Percentiles rank a stretch among this genome's conserved stretches.
Evolutionary conservation across 2,329 filamentous ascomycete genomes (phyloP).

Genomic region (Penicillium sp.): DNA sequence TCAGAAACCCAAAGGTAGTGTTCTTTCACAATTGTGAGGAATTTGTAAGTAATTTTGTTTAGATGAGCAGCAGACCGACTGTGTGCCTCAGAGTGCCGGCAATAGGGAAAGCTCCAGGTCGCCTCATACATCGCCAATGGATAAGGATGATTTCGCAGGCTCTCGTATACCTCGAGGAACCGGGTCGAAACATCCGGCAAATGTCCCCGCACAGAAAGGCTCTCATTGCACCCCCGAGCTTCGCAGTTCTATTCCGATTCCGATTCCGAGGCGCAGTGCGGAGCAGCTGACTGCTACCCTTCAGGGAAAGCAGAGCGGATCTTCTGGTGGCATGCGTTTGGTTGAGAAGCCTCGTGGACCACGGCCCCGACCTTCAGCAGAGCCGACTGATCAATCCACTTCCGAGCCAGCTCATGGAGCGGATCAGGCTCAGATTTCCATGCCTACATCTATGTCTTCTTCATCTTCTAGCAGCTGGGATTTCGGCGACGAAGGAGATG

Average conservation of each 20-base stretch:
- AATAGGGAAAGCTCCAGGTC: background rate
- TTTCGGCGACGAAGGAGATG: constrained; percentile 35
- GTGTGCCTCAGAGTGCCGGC: background rate
- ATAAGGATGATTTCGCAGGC: background rate
- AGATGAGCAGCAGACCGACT: background rate
- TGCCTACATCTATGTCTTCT: constrained; percentile 12
- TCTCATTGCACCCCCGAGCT: constrained; percentile 12
- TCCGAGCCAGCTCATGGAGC: constrained; percentile 1
- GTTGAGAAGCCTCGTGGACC: constrained; percentile 19
- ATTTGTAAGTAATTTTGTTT: background rate
- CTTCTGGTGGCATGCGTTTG: constrained; percentile 10
- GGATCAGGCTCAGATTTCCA: background rate
- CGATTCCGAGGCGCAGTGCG: constrained; percentile 18
- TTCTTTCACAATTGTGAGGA: too few relatives aligned
- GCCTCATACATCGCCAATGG: background rate
- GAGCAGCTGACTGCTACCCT: background rate
- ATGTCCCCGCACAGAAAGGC: constrained; percentile 22
- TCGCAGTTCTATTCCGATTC: constrained; percentile 23
- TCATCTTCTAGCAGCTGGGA: constrained; percentile 18
- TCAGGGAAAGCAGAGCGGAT: constrained; percentile 3
- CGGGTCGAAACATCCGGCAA: background rate
- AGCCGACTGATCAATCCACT: background rate
- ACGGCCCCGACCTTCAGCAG: constrained; percentile 7
- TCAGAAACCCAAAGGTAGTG: background rate
- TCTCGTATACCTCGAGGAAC: constrained; percentile 7